phyloP scores from a whole-genome alignment of 805 yeast species.

The Hanseniaspora taiwanica region DNA sequence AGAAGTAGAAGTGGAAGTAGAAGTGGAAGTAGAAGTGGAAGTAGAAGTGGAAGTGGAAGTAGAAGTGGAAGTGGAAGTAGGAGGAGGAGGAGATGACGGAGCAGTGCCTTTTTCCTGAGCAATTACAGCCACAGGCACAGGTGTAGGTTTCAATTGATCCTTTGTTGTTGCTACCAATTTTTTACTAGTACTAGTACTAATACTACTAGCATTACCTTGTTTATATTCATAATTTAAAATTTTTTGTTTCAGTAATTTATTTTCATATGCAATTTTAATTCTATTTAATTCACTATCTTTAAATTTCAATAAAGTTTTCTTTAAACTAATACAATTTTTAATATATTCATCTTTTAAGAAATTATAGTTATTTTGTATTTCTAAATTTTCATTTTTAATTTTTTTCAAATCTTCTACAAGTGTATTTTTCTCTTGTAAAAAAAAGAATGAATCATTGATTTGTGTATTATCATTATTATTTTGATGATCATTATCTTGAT shows the following conservation, averaged over 20 bases:
- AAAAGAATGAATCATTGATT: no score
- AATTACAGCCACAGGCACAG: no score
- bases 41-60: neutral
- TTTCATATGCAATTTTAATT: constrained; percentile 25
- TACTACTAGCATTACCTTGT: neutral
- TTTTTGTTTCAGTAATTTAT: constrained; percentile 22
- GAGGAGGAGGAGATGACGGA: no score
- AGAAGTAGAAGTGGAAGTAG: neutral
- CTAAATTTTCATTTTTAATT: neutral
- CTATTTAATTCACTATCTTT: constrained; percentile 27
- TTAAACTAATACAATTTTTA: constrained; percentile 21
- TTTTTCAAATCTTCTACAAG: no score
- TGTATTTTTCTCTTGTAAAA: no score
- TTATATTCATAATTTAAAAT: constrained; percentile 8
- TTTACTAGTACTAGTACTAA: no score
- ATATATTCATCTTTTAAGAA: constrained; percentile 22
- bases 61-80: neutral
- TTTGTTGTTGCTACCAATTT: no score
- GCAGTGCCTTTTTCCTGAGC: no score
- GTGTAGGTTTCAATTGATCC: neutral
- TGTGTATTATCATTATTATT: no score
- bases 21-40: neutral
- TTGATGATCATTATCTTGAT: no score
- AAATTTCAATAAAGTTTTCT: constrained; percentile 20
- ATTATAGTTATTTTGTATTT: constrained; percentile 16